Evolutionary conservation across 805 yeast species (phyloP).

Genomic region (Ogataea neopini): DNA sequence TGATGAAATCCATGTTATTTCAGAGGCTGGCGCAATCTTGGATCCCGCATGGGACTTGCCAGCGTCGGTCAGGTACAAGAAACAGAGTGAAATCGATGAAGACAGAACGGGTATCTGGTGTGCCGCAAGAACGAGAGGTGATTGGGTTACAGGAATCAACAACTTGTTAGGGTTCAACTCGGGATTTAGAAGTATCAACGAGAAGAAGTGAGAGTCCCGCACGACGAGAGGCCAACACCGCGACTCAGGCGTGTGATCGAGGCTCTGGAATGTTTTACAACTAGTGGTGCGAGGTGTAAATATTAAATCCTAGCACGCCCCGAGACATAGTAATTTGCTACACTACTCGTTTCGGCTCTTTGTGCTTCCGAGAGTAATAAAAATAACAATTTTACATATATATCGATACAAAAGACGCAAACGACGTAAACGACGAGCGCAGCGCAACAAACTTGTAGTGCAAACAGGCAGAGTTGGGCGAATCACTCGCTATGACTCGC

Average conservation of each 20-base stretch:
- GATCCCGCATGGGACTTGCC: slow-evolving; percentile 53
- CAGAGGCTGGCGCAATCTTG: slow-evolving; percentile 63
- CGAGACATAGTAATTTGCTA: too few relatives aligned
- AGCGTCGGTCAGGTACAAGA: slow-evolving; percentile 13
- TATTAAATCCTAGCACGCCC: too few relatives aligned
- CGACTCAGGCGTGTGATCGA: too few relatives aligned
- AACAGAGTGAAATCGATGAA: slow-evolving; percentile 6
- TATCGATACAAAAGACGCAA: too few relatives aligned
- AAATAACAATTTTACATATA: not conserved
- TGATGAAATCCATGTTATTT: slow-evolving; percentile 74
- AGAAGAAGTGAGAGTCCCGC: slow-evolving; percentile 1
- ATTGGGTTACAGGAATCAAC: slow-evolving; percentile 91
- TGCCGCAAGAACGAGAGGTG: slow-evolving; percentile 77
- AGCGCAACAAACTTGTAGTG: too few relatives aligned
- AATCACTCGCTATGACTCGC: not conserved
- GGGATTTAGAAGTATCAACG: slow-evolving; percentile 56
- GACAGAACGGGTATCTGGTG: slow-evolving; percentile 75
- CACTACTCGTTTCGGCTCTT: too few relatives aligned
- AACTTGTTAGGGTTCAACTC: slow-evolving; percentile 87
- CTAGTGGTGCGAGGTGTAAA: too few relatives aligned
- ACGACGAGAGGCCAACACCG: not conserved
- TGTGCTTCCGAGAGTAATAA: not conserved
- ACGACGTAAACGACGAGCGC: not conserved
- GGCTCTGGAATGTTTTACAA: too few relatives aligned
- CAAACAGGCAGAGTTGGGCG: too few relatives aligned